Evolutionary conservation across 805 yeast genomes (phyloP), one percentile per base, ranked within the genome.

Genomic region (Candida namnaoensis): DNA sequence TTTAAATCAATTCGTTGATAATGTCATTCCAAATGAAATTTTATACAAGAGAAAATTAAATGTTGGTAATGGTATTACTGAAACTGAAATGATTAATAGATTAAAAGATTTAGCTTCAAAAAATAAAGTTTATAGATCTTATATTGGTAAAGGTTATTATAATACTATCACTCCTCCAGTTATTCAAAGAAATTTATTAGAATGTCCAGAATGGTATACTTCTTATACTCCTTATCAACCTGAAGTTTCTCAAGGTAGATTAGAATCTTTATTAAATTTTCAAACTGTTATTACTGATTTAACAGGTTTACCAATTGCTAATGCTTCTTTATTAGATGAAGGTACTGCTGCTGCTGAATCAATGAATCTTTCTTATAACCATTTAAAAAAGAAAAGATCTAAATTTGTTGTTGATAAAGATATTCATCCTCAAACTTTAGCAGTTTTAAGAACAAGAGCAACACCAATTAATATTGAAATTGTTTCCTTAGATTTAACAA

Each of bases 201-300:
- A 93, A 63, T 78, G 82, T 46, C 99, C 99, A 6, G 96, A 88
- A 58, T 93, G 99, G 99, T 93, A 93, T 70, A 93, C 99, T 19
- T 88, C 97, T 1, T 93, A 93, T 61, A 93, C 99, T 24, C 99
- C 99, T 32, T 93, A 93, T 62, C 99, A 93, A 67, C 96, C 99
- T 1, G 99, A 93, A 62, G 90, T 93, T 44, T 84, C 96, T 1
- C 99, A 93, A 65, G 99, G 99, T 41, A 79, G 99, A 53, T 72
- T 93, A 53, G 96, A 91, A 65, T 79, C 93, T 23, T 68, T 93
- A 47, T 68, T 93, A 47, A 93, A 93, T 64, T 93, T 76, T 66
- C 99, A 93, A 66, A 93, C 99, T n/a, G 71, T 91, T 56, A 72
- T 93, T 13, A 65, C 88, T 27, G 95, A 93, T 45, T 72, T 93